A percentile compares a stretch with the other conserved stretches of the same genome.
phyloP scores from a whole-genome alignment of 2,329 filamentous ascomycete genomes.

The Monosporascus ibericus region DNA sequence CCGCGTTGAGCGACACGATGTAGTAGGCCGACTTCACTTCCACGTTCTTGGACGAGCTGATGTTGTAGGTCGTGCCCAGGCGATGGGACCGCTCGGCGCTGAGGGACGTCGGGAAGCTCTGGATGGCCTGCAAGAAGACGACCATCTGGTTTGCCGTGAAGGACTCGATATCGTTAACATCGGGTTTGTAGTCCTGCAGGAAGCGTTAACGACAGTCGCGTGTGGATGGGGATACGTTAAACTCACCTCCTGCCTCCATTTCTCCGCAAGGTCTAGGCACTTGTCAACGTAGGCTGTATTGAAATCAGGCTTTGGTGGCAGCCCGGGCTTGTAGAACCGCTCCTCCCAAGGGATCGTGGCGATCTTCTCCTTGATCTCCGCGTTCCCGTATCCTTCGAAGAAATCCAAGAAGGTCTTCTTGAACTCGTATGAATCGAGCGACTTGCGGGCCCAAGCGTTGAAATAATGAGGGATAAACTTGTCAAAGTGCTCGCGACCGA shows the following conservation, averaged over 20 bases:
- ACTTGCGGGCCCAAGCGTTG: conserved; percentile 74
- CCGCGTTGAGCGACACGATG: conserved; percentile 69
- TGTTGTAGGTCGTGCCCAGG: conserved; percentile 70
- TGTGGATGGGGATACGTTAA: conserved; percentile 12
- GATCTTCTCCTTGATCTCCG: conserved; percentile 57
- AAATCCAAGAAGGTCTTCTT: conserved; percentile 81
- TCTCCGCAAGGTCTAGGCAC: conserved; percentile 74
- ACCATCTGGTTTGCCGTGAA: conserved; percentile 86
- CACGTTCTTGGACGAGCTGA: conserved; percentile 71
- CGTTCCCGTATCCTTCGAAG: conserved; percentile 62
- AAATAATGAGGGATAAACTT: conserved; percentile 97
- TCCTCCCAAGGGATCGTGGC: conserved; percentile 79
- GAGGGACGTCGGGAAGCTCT: conserved; percentile 60
- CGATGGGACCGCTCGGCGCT: conserved; percentile 58
- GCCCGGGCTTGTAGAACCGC: conserved; percentile 81
- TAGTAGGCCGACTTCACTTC: conserved; percentile 81
- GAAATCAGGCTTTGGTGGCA: conserved; percentile 85
- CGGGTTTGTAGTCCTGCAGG: conserved; percentile 56
- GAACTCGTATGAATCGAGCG: conserved; percentile 91
- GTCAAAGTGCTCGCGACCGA: conserved; percentile 85
- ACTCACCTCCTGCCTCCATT: conserved; percentile 64
- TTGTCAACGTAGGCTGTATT: conserved; percentile 81
- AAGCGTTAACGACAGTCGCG: conserved; percentile 12
- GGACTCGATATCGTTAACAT: conserved; percentile 58
- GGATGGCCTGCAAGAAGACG: conserved; percentile 79